Percentiles rank a stretch among this genome's conserved stretches.
Conservation (phyloP, 305 asterid species). For the Solanum hybrid region DNA sequence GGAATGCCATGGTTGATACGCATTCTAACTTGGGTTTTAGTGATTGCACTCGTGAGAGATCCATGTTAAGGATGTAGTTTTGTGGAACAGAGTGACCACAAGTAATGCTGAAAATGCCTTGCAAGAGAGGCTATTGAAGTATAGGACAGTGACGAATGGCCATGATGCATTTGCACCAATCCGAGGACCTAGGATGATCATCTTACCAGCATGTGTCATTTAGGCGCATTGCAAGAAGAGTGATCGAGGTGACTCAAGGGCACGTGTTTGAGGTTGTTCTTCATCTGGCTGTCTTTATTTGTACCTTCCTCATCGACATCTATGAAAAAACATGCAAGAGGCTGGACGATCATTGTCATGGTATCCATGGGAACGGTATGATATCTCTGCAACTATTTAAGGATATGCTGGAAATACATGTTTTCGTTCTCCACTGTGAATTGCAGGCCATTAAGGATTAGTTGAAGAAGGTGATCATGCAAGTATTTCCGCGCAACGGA, state of each 20-base stretch:
- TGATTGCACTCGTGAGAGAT: slow-evolving; percentile 33
- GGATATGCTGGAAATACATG: slow-evolving; percentile 35
- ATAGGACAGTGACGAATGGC: slow-evolving; percentile 33
- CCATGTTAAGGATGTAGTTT: slow-evolving; percentile 43
- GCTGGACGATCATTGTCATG: slow-evolving; percentile 34
- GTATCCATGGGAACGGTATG: slow-evolving; percentile 56
- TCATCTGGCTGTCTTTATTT: slow-evolving; percentile 41
- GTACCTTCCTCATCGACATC: slow-evolving; percentile 58
- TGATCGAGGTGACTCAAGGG: slow-evolving; percentile 29
- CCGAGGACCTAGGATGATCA: slow-evolving; percentile 54
- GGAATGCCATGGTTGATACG: slow-evolving; percentile 64
- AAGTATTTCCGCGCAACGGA: slow-evolving; percentile 45
- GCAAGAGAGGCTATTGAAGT: slow-evolving; percentile 47
- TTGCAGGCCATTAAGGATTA: slow-evolving; percentile 69
- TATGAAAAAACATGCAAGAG: slow-evolving; percentile 66
- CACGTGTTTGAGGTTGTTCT: slow-evolving; percentile 37
- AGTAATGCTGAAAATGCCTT: slow-evolving; percentile 60
- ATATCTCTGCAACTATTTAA: slow-evolving; percentile 28
- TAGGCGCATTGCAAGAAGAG: slow-evolving; percentile 63
- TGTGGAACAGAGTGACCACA: slow-evolving; percentile 63
- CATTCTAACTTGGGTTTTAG: slow-evolving; percentile 51
- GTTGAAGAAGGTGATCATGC: slow-evolving; percentile 42
- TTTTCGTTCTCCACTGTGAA: slow-evolving; percentile 34
- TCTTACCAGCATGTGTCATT: slow-evolving; percentile 63
- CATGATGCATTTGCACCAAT: slow-evolving; percentile 24